Percentiles rank a stretch among this genome's conserved stretches.
These are phyloP conservation scores for Trametes cingulata DNA, from an alignment of 768 basidiomycete species.

Conservation along the genomic window DNA sequence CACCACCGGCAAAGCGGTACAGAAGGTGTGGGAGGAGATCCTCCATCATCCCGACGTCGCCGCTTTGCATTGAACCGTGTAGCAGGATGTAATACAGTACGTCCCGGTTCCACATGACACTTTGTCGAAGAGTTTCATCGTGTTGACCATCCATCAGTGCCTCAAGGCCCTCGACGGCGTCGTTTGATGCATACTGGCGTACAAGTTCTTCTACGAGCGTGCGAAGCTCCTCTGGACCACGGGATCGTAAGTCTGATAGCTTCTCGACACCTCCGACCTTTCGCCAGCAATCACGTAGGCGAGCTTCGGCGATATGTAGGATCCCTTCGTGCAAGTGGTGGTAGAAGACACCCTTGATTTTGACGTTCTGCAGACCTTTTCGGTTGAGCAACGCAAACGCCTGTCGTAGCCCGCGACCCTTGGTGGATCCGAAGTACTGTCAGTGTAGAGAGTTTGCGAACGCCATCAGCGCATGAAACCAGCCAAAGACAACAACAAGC, in stretches of 20 bases:
- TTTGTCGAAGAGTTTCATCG: conserved; percentile 33
- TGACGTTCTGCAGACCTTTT: conserved; percentile 20
- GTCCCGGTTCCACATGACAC: conserved; percentile 39
- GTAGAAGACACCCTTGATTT: conserved; percentile 25
- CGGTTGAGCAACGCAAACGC: conserved; percentile 27
- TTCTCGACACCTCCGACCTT: conserved; percentile 26
- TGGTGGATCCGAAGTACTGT: conserved; percentile 40
- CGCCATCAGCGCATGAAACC: conserved; percentile 45
- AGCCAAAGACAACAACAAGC: conserved; percentile 37
- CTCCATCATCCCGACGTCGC: conserved; percentile 33
- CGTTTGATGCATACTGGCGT: conserved; percentile 31
- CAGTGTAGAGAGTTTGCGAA: conserved; percentile 42
- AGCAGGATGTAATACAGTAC: conserved; percentile 40
- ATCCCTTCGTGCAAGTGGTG: conserved; percentile 40
- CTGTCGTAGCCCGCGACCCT: conserved; percentile 22
- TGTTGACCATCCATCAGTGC: conserved; percentile 11
- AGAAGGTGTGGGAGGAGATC: conserved; percentile 27
- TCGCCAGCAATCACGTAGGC: conserved; percentile 38
- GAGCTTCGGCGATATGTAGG: conserved; percentile 39
- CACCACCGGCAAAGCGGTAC: conserved; percentile 30
- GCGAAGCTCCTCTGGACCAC: conserved; percentile 30
- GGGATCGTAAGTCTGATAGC: conserved; percentile 30
- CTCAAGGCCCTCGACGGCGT: conserved; percentile 28
- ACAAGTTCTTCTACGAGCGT: conserved; percentile 33
- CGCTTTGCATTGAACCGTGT: conserved; percentile 35